Conservation (phyloP, 1,139 yeast species). For the Nakaseomyces bracarensis region DNA sequence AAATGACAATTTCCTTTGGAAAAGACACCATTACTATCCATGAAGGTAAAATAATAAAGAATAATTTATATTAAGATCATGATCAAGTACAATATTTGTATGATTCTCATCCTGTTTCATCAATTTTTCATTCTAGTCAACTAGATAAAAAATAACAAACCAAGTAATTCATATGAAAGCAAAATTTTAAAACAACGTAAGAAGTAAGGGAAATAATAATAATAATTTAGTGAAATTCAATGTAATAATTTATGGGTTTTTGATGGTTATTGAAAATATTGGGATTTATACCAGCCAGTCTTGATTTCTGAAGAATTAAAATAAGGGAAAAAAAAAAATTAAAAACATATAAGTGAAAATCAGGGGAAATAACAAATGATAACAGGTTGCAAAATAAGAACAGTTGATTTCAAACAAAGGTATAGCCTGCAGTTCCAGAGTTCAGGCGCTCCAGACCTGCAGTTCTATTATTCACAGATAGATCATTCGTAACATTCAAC, state of each 20-base stretch:
- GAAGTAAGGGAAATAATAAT: neutral
- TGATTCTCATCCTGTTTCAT: no score
- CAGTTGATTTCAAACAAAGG: constrained; percentile 6
- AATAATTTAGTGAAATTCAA: no score
- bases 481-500: constrained; percentile 8
- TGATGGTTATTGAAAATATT: no score
- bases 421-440: constrained; percentile 23
- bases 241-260: no score
- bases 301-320: neutral
- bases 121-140: no score
- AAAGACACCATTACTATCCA: no score
- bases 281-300: no score
- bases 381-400: constrained; percentile 3
- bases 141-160: no score
- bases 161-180: neutral
- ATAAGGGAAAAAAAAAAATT: neutral
- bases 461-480: constrained; percentile 12
- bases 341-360: neutral
- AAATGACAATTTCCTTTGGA: no score
- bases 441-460: constrained; percentile 22
- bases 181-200: neutral
- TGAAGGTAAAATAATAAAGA: no score
- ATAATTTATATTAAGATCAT: no score
- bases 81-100: no score
- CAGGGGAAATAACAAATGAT: neutral